These are phyloP conservation scores for Xylaria sp. DNA, from an alignment of 2,329 filamentous ascomycete species.

Conservation along the genomic window DNA sequence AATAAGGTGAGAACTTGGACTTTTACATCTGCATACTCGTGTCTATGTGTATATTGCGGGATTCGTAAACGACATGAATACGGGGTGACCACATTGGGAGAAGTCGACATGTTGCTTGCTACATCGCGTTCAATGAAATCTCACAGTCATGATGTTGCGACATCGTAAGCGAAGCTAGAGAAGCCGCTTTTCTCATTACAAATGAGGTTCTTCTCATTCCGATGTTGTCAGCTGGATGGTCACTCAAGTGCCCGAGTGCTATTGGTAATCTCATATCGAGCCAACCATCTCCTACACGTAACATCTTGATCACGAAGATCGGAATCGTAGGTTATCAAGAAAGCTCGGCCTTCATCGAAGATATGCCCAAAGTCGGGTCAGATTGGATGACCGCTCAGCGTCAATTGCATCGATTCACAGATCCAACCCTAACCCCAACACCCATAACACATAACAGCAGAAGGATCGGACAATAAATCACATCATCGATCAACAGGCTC, in stretches of 20 bases:
- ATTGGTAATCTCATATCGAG: neutral
- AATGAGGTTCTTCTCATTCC: neutral
- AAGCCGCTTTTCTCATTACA: neutral
- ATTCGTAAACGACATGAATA: no score
- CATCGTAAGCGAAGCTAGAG: neutral
- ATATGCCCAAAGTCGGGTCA: neutral
- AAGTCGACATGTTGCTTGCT: neutral
- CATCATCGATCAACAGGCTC: no score
- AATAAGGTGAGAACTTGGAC: neutral
- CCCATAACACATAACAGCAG: no score
- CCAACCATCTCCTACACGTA: neutral
- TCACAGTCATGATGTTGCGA: neutral
- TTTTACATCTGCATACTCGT: neutral
- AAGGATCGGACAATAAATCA: no score
- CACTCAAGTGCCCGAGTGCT: neutral
- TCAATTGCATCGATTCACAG: neutral
- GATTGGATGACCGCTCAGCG: neutral
- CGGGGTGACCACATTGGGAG: neutral
- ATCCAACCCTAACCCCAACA: no score
- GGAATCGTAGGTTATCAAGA: neutral
- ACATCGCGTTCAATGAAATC: neutral
- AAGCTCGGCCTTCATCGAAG: neutral
- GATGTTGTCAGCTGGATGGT: neutral
- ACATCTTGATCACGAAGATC: neutral
- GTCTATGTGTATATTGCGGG: no score